These are phyloP conservation scores for Blastocystis sp. DNA, from an alignment of 352 stramenopile genomes.

Conservation along the genomic window DNA sequence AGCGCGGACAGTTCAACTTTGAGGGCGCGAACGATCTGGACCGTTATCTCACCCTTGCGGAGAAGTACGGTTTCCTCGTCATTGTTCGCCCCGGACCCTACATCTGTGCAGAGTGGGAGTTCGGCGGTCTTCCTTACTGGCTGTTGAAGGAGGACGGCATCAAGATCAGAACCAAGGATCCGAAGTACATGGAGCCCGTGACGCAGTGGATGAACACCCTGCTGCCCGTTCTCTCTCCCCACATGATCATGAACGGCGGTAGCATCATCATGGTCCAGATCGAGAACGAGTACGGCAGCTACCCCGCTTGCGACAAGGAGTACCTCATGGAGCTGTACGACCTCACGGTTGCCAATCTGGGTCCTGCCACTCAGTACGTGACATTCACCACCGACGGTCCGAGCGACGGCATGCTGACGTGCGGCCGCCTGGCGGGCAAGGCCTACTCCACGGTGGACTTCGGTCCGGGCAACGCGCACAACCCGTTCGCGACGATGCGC, in stretches of 20 bases:
- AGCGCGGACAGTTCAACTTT: constrained; percentile 69
- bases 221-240: constrained; percentile 71
- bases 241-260: constrained; percentile 75
- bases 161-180: constrained; percentile 73
- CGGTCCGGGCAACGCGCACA: constrained; percentile 60
- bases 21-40: constrained; percentile 70
- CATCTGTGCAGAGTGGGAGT: constrained; percentile 76
- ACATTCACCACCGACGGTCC: constrained; percentile 72
- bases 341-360: constrained; percentile 68
- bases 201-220: constrained; percentile 71
- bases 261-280: constrained; percentile 76
- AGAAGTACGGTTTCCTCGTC: constrained; percentile 72
- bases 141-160: constrained; percentile 73
- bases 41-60: constrained; percentile 34
- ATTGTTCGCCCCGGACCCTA: constrained; percentile 77
- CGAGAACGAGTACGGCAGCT: constrained; percentile 77
- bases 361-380: constrained; percentile 56
- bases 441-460: constrained; percentile 70
- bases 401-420: constrained; percentile 17
- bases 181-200: constrained; percentile 73
- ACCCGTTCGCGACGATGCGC: constrained; percentile 61
- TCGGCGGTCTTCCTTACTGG: constrained; percentile 76
- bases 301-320: constrained; percentile 58
- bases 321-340: constrained; percentile 70
- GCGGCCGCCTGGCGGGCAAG: constrained; percentile 67